These are phyloP conservation scores for Castanospermum australe DNA, from an alignment of 306 rosid genomes.

Conservation along the genomic window DNA sequence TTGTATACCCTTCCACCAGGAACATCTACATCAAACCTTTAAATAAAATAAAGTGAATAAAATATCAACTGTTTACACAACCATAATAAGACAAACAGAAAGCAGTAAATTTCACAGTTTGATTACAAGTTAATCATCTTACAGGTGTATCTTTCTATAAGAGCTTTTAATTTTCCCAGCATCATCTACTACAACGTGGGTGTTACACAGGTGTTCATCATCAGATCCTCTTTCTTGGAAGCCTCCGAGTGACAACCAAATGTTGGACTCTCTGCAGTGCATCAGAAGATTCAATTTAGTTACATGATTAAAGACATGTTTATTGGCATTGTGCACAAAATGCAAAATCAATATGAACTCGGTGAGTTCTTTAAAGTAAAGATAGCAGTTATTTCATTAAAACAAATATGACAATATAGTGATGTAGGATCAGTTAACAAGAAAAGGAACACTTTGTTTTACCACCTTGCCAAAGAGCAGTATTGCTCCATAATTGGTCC, in stretches of 20 bases:
- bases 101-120: background rate
- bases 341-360: background rate
- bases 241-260: slow-evolving; percentile 98
- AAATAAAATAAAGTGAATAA: slow-evolving; percentile 21
- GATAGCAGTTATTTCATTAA: background rate
- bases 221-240: slow-evolving; percentile 88
- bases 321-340: background rate
- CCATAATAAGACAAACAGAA: slow-evolving; percentile 1
- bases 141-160: slow-evolving; percentile 91
- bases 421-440: background rate
- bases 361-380: background rate
- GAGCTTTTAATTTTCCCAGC: slow-evolving; percentile 69
- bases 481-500: slow-evolving; percentile 76
- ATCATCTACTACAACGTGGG: slow-evolving; percentile 85
- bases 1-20: slow-evolving; percentile 91
- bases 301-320: background rate
- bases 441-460: background rate
- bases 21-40: slow-evolving; percentile 93
- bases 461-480: slow-evolving; percentile 86
- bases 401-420: background rate
- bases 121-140: slow-evolving; percentile 21
- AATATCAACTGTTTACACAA: background rate
- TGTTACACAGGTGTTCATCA: slow-evolving; percentile 69
- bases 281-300: background rate
- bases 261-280: slow-evolving; percentile 76